phyloP scores from a whole-genome alignment of 495 filamentous ascomycete genomes.

The Chaetomidium leptoderma region DNA sequence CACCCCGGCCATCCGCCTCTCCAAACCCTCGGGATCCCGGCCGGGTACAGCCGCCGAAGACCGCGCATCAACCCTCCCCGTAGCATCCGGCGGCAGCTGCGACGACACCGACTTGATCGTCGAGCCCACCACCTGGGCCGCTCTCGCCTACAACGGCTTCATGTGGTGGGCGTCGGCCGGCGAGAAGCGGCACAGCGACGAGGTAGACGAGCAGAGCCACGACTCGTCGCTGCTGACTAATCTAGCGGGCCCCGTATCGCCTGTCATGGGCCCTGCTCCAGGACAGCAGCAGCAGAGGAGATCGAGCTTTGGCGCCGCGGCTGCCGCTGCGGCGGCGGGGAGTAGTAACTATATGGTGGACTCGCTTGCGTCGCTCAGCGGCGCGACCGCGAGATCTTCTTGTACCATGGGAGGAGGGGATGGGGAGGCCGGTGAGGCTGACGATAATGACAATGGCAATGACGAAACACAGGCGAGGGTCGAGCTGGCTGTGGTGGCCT shows the following conservation, averaged over 20 bases:
- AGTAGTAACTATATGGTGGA: slow-evolving; percentile 21
- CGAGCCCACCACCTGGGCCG: slow-evolving; percentile 82
- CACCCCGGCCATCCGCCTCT: slow-evolving; percentile 25
- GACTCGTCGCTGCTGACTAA: slow-evolving; percentile 48
- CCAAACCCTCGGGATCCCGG: slow-evolving; percentile 22
- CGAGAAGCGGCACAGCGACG: slow-evolving; percentile 61
- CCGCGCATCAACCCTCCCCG: neutral
- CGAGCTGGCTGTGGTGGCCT: slow-evolving; percentile 79
- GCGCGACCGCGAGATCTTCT: too few relatives aligned
- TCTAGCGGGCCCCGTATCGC: slow-evolving; percentile 32
- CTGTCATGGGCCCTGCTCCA: slow-evolving; percentile 10
- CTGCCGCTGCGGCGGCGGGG: slow-evolving; percentile 18
- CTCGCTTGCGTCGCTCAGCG: slow-evolving; percentile 40
- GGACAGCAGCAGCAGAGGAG: slow-evolving; percentile 23
- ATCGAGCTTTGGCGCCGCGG: slow-evolving; percentile 28
- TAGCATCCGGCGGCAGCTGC: slow-evolving; percentile 12
- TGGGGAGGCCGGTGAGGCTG: slow-evolving; percentile 27
- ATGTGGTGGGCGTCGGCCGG: slow-evolving; percentile 99
- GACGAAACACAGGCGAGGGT: slow-evolving; percentile 34
- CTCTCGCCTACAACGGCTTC: slow-evolving; percentile 83
- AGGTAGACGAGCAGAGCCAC: slow-evolving; percentile 46
- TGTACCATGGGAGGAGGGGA: slow-evolving; percentile 16
- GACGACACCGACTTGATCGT: slow-evolving; percentile 54
- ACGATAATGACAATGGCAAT: slow-evolving; percentile 21
- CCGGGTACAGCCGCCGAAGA: slow-evolving; percentile 20